Evolutionary conservation across 352 stramenopile genomes (phyloP), one percentile per base, ranked within the genome.

Genomic region (Phytophthora nicotianae): DNA sequence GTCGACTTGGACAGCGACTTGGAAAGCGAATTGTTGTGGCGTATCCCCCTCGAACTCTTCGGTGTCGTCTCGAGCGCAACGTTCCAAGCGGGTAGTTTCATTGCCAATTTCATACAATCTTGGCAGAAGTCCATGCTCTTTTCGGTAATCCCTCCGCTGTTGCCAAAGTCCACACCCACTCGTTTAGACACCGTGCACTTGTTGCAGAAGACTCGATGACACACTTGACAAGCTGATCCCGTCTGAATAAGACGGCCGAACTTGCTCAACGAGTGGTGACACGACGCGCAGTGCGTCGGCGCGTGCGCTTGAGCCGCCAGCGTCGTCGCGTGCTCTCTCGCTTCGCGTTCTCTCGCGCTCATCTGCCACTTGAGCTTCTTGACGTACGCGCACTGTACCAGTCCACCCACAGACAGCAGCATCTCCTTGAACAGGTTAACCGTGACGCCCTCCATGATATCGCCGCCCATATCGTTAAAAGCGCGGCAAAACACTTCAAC

Each of bases 361-460:
- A 86, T 81, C 38, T 85, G 65, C 77, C 76, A 86, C 49, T 67
- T 82, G 24, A 89, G 65, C 47, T 89, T 89, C 66, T 89, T 89
- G 41, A 82, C 72, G 56, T 85, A 70, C 6, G 72, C 60, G 43
- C 72, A 86, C 23, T 85, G 68, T 26, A 80, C 73, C 1, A 85
- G 32, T 5, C 72, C 72, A 17, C 74, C 41, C 2, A 65, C 50
- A 9, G 75, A 48, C 7, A 81, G 53, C 47, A 86, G 21, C 20
- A 68, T 66, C 4, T 87, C 74, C 16, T 70, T 67, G 40, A 74
- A 78, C 14, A 85, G 51, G 16, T 49, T 68, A 1, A 81, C 52
- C 8, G 58, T 73, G 13, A 87, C 50, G 29, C 54, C 47, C 17
- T 76, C 58, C 33, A 70, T 54, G 21, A 86, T 58, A 4, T 83